phyloP scores from a whole-genome alignment of 179 eudicot species.

The Heliamphora pulchella region DNA sequence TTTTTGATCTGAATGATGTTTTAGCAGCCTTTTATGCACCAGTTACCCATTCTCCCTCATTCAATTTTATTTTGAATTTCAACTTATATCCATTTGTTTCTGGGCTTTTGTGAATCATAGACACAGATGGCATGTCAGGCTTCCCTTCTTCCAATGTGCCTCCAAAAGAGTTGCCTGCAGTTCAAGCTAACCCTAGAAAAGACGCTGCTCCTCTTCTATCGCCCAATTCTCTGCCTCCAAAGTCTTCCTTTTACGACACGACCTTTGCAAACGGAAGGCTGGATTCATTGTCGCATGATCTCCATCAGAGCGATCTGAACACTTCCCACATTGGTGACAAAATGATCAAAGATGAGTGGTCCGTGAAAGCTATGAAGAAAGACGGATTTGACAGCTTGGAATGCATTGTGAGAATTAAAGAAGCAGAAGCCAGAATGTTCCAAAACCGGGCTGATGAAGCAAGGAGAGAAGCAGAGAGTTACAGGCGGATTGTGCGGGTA shows the following conservation, averaged over 20 bases:
- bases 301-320: slow-evolving; percentile 31
- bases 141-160: slow-evolving; percentile 27
- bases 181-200: slow-evolving; percentile 23
- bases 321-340: slow-evolving; percentile 25
- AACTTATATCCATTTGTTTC: neutral
- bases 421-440: slow-evolving; percentile 72
- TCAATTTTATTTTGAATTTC: neutral
- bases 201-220: slow-evolving; percentile 18
- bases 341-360: slow-evolving; percentile 39
- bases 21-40: too few relatives aligned
- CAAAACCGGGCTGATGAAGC: slow-evolving; percentile 76
- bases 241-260: slow-evolving; percentile 27
- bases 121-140: slow-evolving; percentile 33
- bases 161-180: slow-evolving; percentile 27
- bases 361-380: slow-evolving; percentile 35
- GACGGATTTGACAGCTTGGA: slow-evolving; percentile 60
- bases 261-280: slow-evolving; percentile 28
- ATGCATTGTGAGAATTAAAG: slow-evolving; percentile 57
- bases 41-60: too few relatives aligned
- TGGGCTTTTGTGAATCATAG: slow-evolving; percentile 17
- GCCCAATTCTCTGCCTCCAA: slow-evolving; percentile 27
- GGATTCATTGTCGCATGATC: slow-evolving; percentile 27
- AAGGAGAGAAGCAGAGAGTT: slow-evolving; percentile 54
- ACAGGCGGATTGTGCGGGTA: slow-evolving; percentile 34
- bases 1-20: too few relatives aligned